phyloP scores from a whole-genome alignment of 2,329 filamentous ascomycete species.

The Fusarium compactum region DNA sequence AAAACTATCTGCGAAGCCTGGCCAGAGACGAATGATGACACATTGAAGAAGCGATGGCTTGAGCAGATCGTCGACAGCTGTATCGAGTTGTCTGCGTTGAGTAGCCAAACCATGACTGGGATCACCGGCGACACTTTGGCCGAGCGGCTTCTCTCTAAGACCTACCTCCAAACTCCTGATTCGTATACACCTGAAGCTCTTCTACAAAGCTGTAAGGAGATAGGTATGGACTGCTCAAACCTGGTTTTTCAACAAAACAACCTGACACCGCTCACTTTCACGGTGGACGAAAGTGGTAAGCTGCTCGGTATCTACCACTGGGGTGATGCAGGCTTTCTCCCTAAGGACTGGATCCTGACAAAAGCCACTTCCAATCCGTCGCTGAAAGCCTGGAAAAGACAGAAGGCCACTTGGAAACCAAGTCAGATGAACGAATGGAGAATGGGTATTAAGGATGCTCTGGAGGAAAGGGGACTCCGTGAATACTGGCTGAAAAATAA shows the following conservation, averaged over 20 bases:
- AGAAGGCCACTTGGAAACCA: too few relatives aligned
- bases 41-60: accelerated
- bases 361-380: background rate
- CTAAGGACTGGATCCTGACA: background rate
- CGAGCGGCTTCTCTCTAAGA: background rate
- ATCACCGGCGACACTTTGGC: background rate
- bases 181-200: background rate
- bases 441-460: too few relatives aligned
- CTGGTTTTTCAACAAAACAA: background rate
- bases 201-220: background rate
- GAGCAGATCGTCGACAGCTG: background rate
- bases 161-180: accelerated
- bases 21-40: background rate
- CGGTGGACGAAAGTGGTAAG: background rate
- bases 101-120: background rate
- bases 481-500: too few relatives aligned
- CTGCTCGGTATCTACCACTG: background rate
- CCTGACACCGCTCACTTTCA: background rate
- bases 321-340: background rate
- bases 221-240: background rate
- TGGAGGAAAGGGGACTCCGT: too few relatives aligned
- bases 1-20: background rate
- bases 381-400: too few relatives aligned
- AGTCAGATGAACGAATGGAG: too few relatives aligned
- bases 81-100: background rate